phyloP scores from a whole-genome alignment of 1,284 basidiomycete species.

The Amylostereum chailletii region DNA sequence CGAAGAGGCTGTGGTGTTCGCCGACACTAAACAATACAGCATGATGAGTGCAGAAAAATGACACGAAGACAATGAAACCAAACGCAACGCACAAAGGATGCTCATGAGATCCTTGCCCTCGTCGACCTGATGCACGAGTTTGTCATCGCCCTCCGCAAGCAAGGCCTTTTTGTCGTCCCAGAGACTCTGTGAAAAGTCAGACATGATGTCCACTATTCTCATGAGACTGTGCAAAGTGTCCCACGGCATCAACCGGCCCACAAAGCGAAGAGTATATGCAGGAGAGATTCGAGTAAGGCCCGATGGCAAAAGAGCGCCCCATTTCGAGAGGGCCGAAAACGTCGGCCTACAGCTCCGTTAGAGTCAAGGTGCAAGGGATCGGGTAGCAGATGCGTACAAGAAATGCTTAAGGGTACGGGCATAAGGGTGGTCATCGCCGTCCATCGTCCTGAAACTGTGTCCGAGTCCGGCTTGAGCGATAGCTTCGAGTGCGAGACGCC shows the following conservation, averaged over 20 bases:
- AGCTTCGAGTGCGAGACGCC: slow-evolving; percentile 39
- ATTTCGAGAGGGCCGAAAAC: not conserved
- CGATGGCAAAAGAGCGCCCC: not conserved
- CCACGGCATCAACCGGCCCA: not conserved
- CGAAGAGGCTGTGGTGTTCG: slow-evolving; percentile 6
- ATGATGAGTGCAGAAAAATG: not conserved
- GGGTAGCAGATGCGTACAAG: slow-evolving; percentile 27
- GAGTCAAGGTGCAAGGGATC: not conserved
- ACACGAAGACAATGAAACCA: not conserved
- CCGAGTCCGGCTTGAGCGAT: slow-evolving; percentile 41
- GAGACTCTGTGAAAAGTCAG: slow-evolving; percentile 31
- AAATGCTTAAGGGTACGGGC: slow-evolving; percentile 39
- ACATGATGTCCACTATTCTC: slow-evolving; percentile 39
- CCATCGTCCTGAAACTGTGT: slow-evolving; percentile 43
- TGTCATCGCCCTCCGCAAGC: slow-evolving; percentile 23
- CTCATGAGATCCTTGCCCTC: slow-evolving; percentile 3
- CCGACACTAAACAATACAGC: not conserved
- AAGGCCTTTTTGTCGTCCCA: slow-evolving; percentile 24
- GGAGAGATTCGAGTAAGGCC: not conserved
- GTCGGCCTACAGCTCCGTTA: not conserved
- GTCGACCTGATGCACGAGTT: slow-evolving; percentile 6
- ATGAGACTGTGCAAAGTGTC: slow-evolving; percentile 34
- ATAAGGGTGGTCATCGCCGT: slow-evolving; percentile 23
- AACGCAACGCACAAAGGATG: not conserved
- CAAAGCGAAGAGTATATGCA: not conserved